Evolutionary conservation across 1,284 basidiomycete genomes (phyloP).

Genomic region (Puccinia polysora): DNA sequence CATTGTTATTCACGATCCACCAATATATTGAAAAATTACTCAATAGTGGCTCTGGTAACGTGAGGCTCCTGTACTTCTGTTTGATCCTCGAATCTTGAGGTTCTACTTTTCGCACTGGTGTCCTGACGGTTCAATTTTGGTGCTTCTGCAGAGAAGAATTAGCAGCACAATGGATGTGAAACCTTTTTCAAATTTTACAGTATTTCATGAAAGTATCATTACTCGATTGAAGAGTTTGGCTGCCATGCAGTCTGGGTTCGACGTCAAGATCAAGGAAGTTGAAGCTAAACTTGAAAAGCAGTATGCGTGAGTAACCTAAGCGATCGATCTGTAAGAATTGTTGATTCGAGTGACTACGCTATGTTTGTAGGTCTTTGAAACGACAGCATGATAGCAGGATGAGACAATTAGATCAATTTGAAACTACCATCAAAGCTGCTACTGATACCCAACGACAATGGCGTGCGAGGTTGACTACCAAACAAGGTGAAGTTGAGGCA

Average conservation of each 20-base stretch:
- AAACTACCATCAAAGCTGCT: slow-evolving; percentile 75
- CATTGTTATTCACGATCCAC: slow-evolving; percentile 81
- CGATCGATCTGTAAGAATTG: no score
- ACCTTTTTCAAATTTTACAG: slow-evolving; percentile 79
- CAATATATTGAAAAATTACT: slow-evolving; percentile 92
- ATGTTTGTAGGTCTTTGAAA: slow-evolving; percentile 62
- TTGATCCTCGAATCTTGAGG: no score
- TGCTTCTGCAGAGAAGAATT: slow-evolving; percentile 45
- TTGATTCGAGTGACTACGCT: no score
- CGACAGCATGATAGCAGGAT: slow-evolving; percentile 82
- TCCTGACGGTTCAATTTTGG: background rate
- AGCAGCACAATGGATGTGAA: slow-evolving; percentile 65
- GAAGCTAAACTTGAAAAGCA: slow-evolving; percentile 69
- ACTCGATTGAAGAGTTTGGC: slow-evolving; percentile 75
- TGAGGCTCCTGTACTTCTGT: background rate
- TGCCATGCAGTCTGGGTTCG: slow-evolving; percentile 77
- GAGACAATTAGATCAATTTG: slow-evolving; percentile 90
- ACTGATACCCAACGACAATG: slow-evolving; percentile 78
- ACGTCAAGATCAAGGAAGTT: slow-evolving; percentile 74
- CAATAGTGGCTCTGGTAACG: slow-evolving; percentile 29
- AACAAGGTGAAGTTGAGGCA: slow-evolving; percentile 83
- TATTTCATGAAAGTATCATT: slow-evolving; percentile 93
- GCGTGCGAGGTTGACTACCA: slow-evolving; percentile 73
- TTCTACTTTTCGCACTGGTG: slow-evolving; percentile 1
- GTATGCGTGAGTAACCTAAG: slow-evolving; percentile 55